phyloP scores from a whole-genome alignment of 2,329 filamentous ascomycete species.

The Stemphylium beticola region DNA sequence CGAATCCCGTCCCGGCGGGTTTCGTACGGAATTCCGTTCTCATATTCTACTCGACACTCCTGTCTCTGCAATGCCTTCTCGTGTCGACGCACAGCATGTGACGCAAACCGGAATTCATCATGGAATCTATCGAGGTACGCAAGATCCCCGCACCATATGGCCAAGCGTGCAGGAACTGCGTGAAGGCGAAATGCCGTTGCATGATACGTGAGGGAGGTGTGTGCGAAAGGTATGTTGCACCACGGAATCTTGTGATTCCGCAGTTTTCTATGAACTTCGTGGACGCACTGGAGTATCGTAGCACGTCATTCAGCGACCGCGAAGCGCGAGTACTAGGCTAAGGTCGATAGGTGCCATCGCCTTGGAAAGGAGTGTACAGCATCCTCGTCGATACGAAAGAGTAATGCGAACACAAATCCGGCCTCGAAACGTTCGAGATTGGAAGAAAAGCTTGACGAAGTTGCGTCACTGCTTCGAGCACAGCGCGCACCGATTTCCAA shows the following conservation, averaged over 20 bases:
- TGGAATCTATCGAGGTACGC: too few species aligned
- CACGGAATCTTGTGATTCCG: neutral
- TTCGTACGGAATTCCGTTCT: too few species aligned
- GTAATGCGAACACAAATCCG: slow-evolving; percentile 4
- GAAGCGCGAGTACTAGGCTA: neutral
- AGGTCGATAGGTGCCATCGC: slow-evolving; percentile 20
- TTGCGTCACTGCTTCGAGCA: slow-evolving; percentile 37
- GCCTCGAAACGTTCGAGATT: slow-evolving; percentile 23
- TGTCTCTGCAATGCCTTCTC: too few species aligned
- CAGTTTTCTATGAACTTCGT: neutral
- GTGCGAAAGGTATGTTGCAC: slow-evolving; percentile 31
- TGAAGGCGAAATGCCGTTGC: slow-evolving; percentile 35
- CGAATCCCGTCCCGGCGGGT: too few species aligned
- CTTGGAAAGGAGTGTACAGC: slow-evolving; percentile 21
- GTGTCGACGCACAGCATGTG: too few species aligned
- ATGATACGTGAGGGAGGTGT: slow-evolving; percentile 18
- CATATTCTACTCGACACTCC: too few species aligned
- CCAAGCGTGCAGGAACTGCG: slow-evolving; percentile 33
- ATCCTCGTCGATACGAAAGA: slow-evolving; percentile 16
- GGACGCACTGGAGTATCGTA: neutral
- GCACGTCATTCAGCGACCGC: too few species aligned
- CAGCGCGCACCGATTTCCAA: slow-evolving; percentile 8
- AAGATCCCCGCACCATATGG: slow-evolving; percentile 32
- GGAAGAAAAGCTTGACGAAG: slow-evolving; percentile 41
- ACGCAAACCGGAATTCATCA: too few species aligned